phyloP scores from a whole-genome alignment of 495 filamentous ascomycete species.

The Aspergillus hancockii region DNA sequence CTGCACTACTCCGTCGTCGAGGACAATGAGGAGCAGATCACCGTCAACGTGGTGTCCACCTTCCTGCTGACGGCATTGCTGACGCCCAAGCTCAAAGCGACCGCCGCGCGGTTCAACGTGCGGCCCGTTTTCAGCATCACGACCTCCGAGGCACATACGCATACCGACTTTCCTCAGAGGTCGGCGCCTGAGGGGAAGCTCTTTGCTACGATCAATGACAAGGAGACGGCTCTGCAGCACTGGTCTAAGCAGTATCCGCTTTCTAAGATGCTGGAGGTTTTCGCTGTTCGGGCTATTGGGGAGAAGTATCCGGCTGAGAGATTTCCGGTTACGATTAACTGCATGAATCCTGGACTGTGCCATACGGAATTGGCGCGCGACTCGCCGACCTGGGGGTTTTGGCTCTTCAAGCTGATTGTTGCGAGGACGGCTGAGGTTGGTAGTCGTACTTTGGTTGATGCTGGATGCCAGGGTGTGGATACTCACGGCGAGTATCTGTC shows the following conservation, averaged over 20 bases:
- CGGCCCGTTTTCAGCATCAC: conserved; percentile 5
- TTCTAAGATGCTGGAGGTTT: conserved; percentile 10
- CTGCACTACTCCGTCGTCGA: conserved; percentile 23
- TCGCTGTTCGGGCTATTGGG: neutral
- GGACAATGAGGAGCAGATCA: conserved; percentile 40
- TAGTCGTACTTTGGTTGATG: conserved; percentile 39
- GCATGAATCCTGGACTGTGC: conserved; percentile 47
- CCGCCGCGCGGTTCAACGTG: conserved; percentile 10
- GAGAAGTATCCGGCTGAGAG: neutral
- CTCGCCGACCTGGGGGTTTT: conserved; percentile 9
- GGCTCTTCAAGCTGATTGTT: conserved; percentile 2
- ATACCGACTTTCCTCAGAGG: neutral
- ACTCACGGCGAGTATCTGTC: conserved; percentile 42
- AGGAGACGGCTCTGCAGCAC: neutral
- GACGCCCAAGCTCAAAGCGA: conserved; percentile 28
- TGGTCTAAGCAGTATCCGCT: conserved; percentile 2
- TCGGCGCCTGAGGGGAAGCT: neutral
- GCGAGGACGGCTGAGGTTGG: conserved; percentile 39
- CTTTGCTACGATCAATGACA: conserved; percentile 1
- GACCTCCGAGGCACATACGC: conserved; percentile 8
- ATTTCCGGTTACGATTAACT: conserved; percentile 46
- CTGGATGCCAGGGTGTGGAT: conserved; percentile 29
- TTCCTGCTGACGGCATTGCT: conserved; percentile 34
- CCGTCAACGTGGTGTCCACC: conserved; percentile 46
- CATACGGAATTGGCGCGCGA: conserved; percentile 16